Base-by-base conservation (phyloP, 192 early-diverging fungal species). In the Rhizophlyctis rosea region DNA sequence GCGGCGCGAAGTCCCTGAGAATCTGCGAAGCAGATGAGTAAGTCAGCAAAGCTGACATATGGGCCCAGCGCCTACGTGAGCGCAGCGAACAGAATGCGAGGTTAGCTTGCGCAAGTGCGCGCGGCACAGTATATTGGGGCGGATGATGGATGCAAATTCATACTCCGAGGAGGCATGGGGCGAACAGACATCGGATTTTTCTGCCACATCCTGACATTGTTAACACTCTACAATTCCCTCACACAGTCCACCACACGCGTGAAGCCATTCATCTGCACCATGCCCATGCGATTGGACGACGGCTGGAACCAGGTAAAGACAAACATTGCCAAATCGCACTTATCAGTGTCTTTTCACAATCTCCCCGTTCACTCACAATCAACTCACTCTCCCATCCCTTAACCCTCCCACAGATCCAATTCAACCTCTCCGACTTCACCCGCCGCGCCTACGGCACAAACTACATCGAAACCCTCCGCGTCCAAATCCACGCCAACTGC, bases 401-500 rank as follows among this genome's bases (percentile, higher is more conserved):
- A 44, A 13, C 39, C 18, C 9, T 7, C 18, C 9, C 39, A 7
- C 18, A 44, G 39, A 85, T 98, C 61, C 88, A 89, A 55, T 83
- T 98, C 66, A 90, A 98, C 64, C 65, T 98, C 61, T 87, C 83
- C 1, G 91, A 93, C 62, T 91, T 90, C 71, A 90, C 91, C 3
- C 77, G 85, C 35, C 81, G 89, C n/a, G 87, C 88, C 0, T 98
- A 94, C 70, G 94, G 92, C 28, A 92, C 93, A 29, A 81, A 84
- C 52, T 92, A 93, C 68, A 85, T 81, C 32, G 94, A 98, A 72
- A 94, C 91, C 0, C 76, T 85, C 25, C 79, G 95, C 44, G 87
- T 96, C 36, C 91, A 90, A 44, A 81, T 98, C 35, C 92, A 98
- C 72, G 94, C 95, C 34, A 98, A 88, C 74, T 91, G 90, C 59